A percentile compares a stretch with the other conserved stretches of the same genome.
Evolutionary conservation across 768 basidiomycete species (phyloP).

Genomic region (Fibroporia radiculosa): DNA sequence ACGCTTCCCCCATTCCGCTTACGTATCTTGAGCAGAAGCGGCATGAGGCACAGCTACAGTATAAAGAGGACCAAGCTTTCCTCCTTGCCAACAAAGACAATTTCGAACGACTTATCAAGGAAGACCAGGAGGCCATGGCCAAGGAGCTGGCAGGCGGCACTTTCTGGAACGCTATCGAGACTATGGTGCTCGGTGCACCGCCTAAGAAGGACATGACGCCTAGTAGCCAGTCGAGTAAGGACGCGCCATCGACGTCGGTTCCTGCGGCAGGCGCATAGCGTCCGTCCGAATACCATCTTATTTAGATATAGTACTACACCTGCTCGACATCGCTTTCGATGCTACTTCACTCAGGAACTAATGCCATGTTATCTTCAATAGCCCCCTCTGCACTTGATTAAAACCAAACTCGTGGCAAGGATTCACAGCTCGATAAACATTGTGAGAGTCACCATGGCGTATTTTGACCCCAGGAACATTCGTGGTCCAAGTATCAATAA

Average conservation of each 20-base stretch:
- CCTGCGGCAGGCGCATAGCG: neutral
- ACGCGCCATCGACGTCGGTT: neutral
- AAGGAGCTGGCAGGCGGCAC: conserved; percentile 37
- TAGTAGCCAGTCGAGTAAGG: neutral
- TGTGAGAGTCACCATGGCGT: too few relatives aligned
- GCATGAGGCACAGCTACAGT: conserved; percentile 40
- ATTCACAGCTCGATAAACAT: too few relatives aligned
- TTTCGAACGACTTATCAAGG: conserved; percentile 44
- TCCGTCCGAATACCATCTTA: too few relatives aligned
- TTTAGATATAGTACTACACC: too few relatives aligned
- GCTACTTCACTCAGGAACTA: too few relatives aligned
- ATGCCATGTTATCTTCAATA: too few relatives aligned
- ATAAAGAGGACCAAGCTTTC: conserved; percentile 47
- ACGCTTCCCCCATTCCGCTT: conserved; percentile 30
- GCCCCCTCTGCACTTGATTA: too few relatives aligned
- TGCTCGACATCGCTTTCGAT: too few relatives aligned
- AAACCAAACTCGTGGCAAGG: too few relatives aligned
- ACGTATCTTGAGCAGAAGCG: conserved; percentile 49
- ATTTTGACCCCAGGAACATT: too few relatives aligned
- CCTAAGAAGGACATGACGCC: conserved; percentile 4
- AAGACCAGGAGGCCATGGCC: conserved; percentile 41
- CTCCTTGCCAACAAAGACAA: conserved; percentile 41
- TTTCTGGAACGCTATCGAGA: conserved; percentile 24
- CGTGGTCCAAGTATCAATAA: too few relatives aligned
- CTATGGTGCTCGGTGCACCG: conserved; percentile 10